A percentile compares a stretch with the other conserved stretches of the same genome.
These are phyloP conservation scores for Chloromonas sp. DNA, from an alignment of 163 green algal genomes.

Conservation along the genomic window DNA sequence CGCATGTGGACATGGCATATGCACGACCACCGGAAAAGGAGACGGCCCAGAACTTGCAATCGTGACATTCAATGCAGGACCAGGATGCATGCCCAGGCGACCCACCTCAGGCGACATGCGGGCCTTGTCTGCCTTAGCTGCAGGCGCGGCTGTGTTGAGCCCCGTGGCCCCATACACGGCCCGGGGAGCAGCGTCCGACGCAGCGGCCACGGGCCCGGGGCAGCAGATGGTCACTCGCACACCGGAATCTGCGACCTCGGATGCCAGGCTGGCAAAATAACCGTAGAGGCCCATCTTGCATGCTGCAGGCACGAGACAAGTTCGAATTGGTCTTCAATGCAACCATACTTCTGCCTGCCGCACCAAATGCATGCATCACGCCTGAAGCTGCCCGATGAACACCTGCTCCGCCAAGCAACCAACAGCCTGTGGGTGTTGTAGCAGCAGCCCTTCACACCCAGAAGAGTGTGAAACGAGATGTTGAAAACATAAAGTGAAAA, in stretches of 20 bases:
- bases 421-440: too few relatives aligned
- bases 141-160: not conserved
- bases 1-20: too few relatives aligned
- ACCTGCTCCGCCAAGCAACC: too few relatives aligned
- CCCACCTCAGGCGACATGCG: not conserved
- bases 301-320: slow-evolving; percentile 8
- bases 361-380: too few relatives aligned
- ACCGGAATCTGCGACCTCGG: slow-evolving; percentile 56
- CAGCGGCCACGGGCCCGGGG: slow-evolving; percentile 65
- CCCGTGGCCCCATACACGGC: slow-evolving; percentile 49
- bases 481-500: too few relatives aligned
- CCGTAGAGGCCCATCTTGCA: slow-evolving; percentile 63
- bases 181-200: slow-evolving; percentile 22
- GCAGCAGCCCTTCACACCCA: too few relatives aligned
- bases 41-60: too few relatives aligned
- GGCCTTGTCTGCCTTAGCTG: slow-evolving; percentile 5
- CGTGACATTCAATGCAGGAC: too few relatives aligned
- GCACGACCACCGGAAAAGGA: too few relatives aligned
- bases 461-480: too few relatives aligned
- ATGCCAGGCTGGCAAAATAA: slow-evolving; percentile 67
- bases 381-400: too few relatives aligned
- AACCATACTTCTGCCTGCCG: not conserved
- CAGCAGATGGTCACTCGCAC: slow-evolving; percentile 68
- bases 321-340: not conserved
- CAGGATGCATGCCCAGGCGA: too few relatives aligned